Evolutionary conservation across 768 basidiomycete genomes (phyloP), one percentile per base, ranked within the genome.

Genomic region (Pilatotrama ljubarskyi): DNA sequence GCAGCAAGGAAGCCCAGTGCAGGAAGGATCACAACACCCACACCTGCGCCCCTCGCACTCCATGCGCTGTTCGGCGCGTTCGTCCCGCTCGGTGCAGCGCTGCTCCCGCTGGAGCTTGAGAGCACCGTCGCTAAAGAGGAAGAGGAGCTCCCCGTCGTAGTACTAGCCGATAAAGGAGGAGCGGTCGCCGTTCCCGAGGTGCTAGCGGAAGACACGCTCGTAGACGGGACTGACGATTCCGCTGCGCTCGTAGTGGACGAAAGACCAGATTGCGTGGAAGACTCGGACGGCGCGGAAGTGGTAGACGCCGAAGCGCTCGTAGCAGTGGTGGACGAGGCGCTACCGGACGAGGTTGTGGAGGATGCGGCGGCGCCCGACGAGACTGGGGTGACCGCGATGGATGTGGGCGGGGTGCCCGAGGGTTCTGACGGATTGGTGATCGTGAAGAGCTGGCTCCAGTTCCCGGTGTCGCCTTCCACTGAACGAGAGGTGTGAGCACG

Each of bases 391-490:
- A 51, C 49, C 18, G 37, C 35, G 36, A 51, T 51, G n/a, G 49
- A 51, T 20, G 20, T 22, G 2, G 49, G 49, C 11, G 49, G 49
- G 14, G 49, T 51, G 49, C 49, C 49, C 18, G 49, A 51, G 18
- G 49, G 49, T 20, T 51, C 49, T 5, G 49, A n/a, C 5, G 49
- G 49, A 20, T 51, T 51, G 35, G n/a, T 38, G 35, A 51, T 51
- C 18, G 25, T 35, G 35, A 51, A 51, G 10, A 20, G n/a, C 14
- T 36, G 35, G n/a, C 49, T 51, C 49, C 49, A 51, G 18, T 51
- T 51, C 35, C 35, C 35, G 20, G 49, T 38, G 20, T 51, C 49
- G 20, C 49, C 49, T 24, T 51, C 49, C 49, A 51, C 49, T 51
- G 18, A 0, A 2, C 24, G 8, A 35, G 2, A 20, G 1, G 6